A percentile compares a stretch with the other conserved stretches of the same genome.
Evolutionary conservation across 371 early-diverging fungal genomes (phyloP).

Genomic region (Lichtheimia ramosa): DNA sequence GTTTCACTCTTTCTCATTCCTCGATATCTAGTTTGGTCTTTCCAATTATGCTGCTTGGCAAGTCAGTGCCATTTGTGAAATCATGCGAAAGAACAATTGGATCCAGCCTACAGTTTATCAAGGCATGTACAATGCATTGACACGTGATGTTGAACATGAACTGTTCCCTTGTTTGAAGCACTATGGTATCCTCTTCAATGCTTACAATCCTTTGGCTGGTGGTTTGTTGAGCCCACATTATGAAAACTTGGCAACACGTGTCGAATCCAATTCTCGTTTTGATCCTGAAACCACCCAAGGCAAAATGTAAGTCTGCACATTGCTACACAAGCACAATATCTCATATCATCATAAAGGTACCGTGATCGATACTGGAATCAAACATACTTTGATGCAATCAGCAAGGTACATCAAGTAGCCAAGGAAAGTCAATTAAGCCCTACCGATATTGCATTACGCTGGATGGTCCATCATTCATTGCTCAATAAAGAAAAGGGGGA

Average conservation of each 20-base stretch:
- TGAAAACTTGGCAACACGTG: slow-evolving; percentile 15
- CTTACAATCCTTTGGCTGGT: slow-evolving; percentile 67
- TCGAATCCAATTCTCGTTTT: slow-evolving; percentile 55
- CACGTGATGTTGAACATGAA: slow-evolving; percentile 61
- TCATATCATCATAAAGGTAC: slow-evolving; percentile 25
- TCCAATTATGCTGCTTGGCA: slow-evolving; percentile 53
- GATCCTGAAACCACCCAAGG: slow-evolving; percentile 48
- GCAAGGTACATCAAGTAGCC: slow-evolving; percentile 35
- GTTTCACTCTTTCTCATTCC: not conserved
- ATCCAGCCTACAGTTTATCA: slow-evolving; percentile 54
- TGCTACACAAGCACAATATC: not conserved
- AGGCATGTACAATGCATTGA: slow-evolving; percentile 66
- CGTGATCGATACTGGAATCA: slow-evolving; percentile 62
- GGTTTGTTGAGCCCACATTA: slow-evolving; percentile 50
- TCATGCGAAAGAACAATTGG: slow-evolving; percentile 39
- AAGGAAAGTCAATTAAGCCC: slow-evolving; percentile 38
- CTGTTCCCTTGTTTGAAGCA: slow-evolving; percentile 59
- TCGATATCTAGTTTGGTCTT: slow-evolving; percentile 38
- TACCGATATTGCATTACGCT: slow-evolving; percentile 56
- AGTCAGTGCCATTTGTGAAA: slow-evolving; percentile 46
- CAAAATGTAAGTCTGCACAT: slow-evolving; percentile 25
- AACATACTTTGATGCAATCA: slow-evolving; percentile 53
- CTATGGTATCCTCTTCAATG: slow-evolving; percentile 51
- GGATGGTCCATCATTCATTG: slow-evolving; percentile 66
- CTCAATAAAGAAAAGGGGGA: slow-evolving; percentile 46